These are phyloP conservation scores for Tulasnella sp. DNA, from an alignment of 768 basidiomycete species.

Conservation along the genomic window DNA sequence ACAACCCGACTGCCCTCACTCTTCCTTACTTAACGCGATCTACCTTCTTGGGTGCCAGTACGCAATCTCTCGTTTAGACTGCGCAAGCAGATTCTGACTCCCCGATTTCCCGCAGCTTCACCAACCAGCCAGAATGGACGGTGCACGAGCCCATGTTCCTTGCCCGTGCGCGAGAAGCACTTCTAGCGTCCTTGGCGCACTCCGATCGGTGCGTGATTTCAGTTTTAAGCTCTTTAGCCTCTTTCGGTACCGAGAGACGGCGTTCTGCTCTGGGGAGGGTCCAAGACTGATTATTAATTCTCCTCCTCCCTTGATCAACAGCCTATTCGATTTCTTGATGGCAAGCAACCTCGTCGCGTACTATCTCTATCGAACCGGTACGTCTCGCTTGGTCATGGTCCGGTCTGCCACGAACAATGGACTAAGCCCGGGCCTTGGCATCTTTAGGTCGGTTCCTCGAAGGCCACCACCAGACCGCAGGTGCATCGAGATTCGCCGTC, in stretches of 20 bases:
- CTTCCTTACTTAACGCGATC: too few species aligned
- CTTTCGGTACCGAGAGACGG: too few species aligned
- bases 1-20: too few species aligned
- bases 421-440: not conserved
- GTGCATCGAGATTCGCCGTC: slow-evolving; percentile 11
- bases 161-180: not conserved
- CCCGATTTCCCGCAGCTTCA: not conserved
- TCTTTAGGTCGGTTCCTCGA: slow-evolving; percentile 13
- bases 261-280: not conserved
- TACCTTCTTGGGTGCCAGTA: too few species aligned
- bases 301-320: not conserved
- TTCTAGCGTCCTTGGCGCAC: slow-evolving; percentile 7
- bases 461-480: slow-evolving; percentile 13
- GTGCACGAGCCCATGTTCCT: slow-evolving; percentile 12
- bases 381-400: not conserved
- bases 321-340: slow-evolving; percentile 9
- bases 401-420: not conserved
- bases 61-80: too few species aligned
- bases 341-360: slow-evolving; percentile 9
- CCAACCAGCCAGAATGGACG: slow-evolving; percentile 3
- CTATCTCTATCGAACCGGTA: slow-evolving; percentile 13
- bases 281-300: not conserved
- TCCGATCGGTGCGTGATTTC: slow-evolving; percentile 7
- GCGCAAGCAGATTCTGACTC: too few species aligned
- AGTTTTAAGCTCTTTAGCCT: not conserved